These are phyloP conservation scores for Chenopodium quinoa DNA, from an alignment of 148 eudicot species.

Conservation along the genomic window DNA sequence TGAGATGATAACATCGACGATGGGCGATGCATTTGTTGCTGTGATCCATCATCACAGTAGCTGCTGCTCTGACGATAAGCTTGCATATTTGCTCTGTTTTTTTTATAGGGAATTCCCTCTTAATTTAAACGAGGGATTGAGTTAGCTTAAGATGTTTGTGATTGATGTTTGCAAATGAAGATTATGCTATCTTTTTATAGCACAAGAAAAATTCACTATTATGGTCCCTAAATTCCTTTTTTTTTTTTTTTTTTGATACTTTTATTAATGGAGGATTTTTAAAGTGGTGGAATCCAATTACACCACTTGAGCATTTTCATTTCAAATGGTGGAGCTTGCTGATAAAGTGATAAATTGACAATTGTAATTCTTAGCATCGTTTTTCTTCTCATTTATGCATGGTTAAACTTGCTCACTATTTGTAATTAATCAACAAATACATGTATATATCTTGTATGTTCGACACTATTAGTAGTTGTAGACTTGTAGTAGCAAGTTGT, in stretches of 20 bases:
- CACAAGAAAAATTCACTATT: neutral
- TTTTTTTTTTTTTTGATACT: neutral
- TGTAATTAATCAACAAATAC: too few relatives aligned
- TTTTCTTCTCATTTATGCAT: too few relatives aligned
- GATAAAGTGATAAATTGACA: too few relatives aligned
- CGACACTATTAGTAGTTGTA: too few relatives aligned
- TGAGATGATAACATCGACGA: neutral
- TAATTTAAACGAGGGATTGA: neutral
- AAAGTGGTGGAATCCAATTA: neutral
- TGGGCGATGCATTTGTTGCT: neutral
- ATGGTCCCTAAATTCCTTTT: too few relatives aligned
- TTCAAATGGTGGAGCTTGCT: neutral
- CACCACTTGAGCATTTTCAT: neutral
- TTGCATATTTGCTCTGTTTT: slow-evolving; percentile 1
- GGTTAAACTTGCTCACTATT: too few relatives aligned
- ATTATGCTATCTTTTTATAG: neutral
- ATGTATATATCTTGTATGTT: too few relatives aligned
- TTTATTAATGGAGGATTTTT: neutral
- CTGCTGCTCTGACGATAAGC: slow-evolving; percentile 3
- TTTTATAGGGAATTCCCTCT: neutral
- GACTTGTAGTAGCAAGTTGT: too few relatives aligned
- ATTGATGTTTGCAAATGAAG: neutral
- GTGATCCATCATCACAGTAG: slow-evolving; percentile 1
- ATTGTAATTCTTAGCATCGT: too few relatives aligned
- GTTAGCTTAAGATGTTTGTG: neutral